Evolutionary conservation across 2,329 filamentous ascomycete genomes (phyloP), one percentile per base, ranked within the genome.

Genomic region (Phialophora verrucosa): DNA sequence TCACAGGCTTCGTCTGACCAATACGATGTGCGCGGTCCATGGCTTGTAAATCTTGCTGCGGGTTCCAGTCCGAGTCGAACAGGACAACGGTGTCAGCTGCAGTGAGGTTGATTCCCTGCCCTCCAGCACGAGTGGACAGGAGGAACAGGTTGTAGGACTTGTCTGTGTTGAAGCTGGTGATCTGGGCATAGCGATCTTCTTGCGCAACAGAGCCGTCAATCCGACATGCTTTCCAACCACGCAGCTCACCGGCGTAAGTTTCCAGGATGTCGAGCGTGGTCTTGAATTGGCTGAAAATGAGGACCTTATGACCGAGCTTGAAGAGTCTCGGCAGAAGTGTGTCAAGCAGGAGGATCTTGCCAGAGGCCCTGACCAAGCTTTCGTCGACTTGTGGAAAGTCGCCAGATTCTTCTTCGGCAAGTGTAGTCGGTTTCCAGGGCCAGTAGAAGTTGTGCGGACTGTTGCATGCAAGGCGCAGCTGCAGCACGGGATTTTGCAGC

Each of bases 221-320:
- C 5, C 95, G 92, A 74, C 93, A 97, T 27, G 90, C 85, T 1
- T 88, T 86, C 92, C 92, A 97, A 1, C 83, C 81, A 7, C 92
- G 89, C 1, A 98, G 84, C n/a, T 88, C 85, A 3, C 80, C 82
- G 55, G 92, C 92, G 80, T 97, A 99, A 63, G 94, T 90, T 69
- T 96, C 88, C 0, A 99, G 83, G 1, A 99, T 90, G 74, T 98
- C 93, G 0, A 99, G 87, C 70, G 97, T 93, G 0, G 90, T 96
- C 65, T 93, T 96, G 81, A 99, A 99, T 75, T 99, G 95, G 0
- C 92, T 96, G 78, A 99, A 99, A 59, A 99, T 92, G 54, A 99
- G 86, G 31, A 98, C 90, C 75, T 98, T 98, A 80, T 97, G 93
- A 3, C 87, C 90, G 0, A 87, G 84, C 0, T 81, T 71, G 65